phyloP scores from a whole-genome alignment of 805 yeast genomes.

The Ogataea kodamae region DNA sequence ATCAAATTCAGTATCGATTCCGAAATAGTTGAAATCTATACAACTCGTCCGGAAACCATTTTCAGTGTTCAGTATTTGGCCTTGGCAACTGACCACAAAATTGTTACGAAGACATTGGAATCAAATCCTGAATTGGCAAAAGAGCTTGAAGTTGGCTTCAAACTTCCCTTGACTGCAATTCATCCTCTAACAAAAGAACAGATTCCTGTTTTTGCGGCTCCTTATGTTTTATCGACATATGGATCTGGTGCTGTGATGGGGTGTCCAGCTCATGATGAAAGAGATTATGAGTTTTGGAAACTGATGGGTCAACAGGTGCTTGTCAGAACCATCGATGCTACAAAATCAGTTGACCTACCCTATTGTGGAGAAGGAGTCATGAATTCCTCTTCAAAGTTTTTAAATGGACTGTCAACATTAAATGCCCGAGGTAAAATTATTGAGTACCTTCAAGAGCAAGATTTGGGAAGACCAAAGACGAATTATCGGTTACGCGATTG shows the following conservation, averaged over 20 bases:
- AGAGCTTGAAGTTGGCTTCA: slow-evolving; percentile 56
- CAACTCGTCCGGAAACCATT: slow-evolving; percentile 88
- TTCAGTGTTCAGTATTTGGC: slow-evolving; percentile 83
- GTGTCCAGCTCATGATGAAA: slow-evolving; percentile 87
- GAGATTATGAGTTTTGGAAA: slow-evolving; percentile 82
- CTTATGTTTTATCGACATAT: slow-evolving; percentile 79
- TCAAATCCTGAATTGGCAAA: slow-evolving; percentile 38
- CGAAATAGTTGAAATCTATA: slow-evolving; percentile 51
- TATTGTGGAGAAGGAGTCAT: slow-evolving; percentile 44
- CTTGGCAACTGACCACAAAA: slow-evolving; percentile 65
- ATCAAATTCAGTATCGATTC: slow-evolving; percentile 42
- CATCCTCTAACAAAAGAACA: slow-evolving; percentile 56
- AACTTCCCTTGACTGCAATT: slow-evolving; percentile 40
- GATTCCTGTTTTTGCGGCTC: slow-evolving; percentile 83
- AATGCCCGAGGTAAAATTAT: slow-evolving; percentile 52
- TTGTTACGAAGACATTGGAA: slow-evolving; percentile 41
- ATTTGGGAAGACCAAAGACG: slow-evolving; percentile 45
- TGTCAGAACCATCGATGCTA: slow-evolving; percentile 45
- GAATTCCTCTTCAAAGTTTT: slow-evolving; percentile 45
- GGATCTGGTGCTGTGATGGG: slow-evolving; percentile 98
- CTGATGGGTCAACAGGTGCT: slow-evolving; percentile 48
- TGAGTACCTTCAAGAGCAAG: slow-evolving; percentile 15
- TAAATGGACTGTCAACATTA: slow-evolving; percentile 44
- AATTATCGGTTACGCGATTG: slow-evolving; percentile 82
- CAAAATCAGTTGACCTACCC: slow-evolving; percentile 9